These are phyloP conservation scores for Chaetoscypha palmicola DNA, from an alignment of 2,329 filamentous ascomycete species.

Conservation along the genomic window DNA sequence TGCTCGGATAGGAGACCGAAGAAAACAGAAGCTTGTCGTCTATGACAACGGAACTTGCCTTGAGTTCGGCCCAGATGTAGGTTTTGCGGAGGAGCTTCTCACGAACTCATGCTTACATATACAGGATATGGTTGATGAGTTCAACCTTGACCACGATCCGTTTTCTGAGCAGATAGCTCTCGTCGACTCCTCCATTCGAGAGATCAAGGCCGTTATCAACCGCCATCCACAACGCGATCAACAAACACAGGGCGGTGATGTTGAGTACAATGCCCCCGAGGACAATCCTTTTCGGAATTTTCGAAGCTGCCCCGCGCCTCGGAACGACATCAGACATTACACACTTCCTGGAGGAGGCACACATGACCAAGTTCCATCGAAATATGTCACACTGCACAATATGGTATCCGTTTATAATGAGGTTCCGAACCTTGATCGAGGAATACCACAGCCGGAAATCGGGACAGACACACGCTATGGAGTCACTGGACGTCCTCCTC, in stretches of 20 bases:
- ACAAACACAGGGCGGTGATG: neutral
- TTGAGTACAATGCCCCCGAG: too few species aligned
- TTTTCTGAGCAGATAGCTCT: conserved; percentile 19
- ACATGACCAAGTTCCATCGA: conserved; percentile 13
- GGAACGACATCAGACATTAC: neutral
- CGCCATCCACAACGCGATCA: conserved; percentile 8
- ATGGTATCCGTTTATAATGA: conserved; percentile 9
- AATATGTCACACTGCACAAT: conserved; percentile 3
- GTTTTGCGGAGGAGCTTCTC: neutral
- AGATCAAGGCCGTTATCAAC: conserved; percentile 13
- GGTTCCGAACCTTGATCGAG: conserved; percentile 5
- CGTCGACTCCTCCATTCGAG: conserved; percentile 18
- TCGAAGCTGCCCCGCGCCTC: neutral
- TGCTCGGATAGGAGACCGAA: conserved; percentile 7
- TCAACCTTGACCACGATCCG: too few species aligned
- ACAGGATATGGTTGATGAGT: conserved; percentile 21
- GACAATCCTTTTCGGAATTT: conserved; percentile 9
- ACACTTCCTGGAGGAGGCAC: neutral
- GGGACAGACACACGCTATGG: conserved; percentile 11
- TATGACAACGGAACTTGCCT: conserved; percentile 23
- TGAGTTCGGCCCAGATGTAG: conserved; percentile 19
- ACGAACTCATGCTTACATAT: conserved; percentile 3
- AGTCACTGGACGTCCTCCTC: conserved; percentile 1
- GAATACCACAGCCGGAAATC: conserved; percentile 1
- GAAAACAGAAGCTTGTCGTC: conserved; percentile 3